Evolutionary conservation across 495 filamentous ascomycete species (phyloP).

Genomic region (Xylaria scruposa): DNA sequence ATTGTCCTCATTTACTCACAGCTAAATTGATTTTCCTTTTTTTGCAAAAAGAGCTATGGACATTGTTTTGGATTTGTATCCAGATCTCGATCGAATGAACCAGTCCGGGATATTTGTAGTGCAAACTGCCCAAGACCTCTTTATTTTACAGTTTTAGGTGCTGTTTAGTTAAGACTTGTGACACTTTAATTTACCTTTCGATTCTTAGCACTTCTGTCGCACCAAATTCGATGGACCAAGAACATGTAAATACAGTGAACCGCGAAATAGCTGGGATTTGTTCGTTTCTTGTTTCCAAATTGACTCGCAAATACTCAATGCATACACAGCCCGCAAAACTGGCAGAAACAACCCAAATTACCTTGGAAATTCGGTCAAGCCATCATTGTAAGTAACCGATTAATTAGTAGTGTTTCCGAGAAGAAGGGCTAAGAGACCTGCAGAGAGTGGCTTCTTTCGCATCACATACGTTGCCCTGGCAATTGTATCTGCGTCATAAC

Average conservation of each 20-base stretch:
- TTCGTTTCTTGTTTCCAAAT: not conserved
- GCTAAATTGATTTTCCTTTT: not conserved
- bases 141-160: not conserved
- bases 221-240: not conserved
- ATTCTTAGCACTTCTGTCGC: not conserved
- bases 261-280: not conserved
- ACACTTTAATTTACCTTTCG: not conserved
- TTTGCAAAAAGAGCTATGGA: not conserved
- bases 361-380: not conserved
- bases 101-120: not conserved
- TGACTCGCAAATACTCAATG: not conserved
- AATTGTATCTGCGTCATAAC: not conserved
- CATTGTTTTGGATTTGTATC: not conserved
- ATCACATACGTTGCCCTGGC: not conserved
- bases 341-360: not conserved
- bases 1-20: not conserved
- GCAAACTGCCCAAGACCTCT: not conserved
- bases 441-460: not conserved
- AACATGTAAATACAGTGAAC: not conserved
- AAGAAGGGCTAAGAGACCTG: not conserved
- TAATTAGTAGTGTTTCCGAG: not conserved
- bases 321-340: not conserved
- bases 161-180: not conserved
- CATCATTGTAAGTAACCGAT: not conserved
- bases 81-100: not conserved